Evolutionary conservation across 352 stramenopile species (phyloP).

Genomic region (Phytopythium delawarense): DNA sequence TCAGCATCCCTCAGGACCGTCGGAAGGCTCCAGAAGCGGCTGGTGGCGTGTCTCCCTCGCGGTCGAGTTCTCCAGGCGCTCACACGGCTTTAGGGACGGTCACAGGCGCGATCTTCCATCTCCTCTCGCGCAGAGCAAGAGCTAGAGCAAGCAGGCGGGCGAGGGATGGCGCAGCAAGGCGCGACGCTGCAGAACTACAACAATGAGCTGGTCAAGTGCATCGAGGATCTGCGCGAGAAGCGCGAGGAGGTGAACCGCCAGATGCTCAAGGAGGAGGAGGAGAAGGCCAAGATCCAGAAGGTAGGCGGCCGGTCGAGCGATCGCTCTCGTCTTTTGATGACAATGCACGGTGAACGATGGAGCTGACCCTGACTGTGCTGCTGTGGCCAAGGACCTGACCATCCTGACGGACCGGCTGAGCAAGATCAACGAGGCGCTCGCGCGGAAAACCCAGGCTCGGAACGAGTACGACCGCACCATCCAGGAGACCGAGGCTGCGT

Average conservation of each 20-base stretch:
- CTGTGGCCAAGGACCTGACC: conserved; percentile 59
- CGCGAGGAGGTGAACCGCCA: conserved; percentile 89
- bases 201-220: conserved; percentile 95
- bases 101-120: too few relatives aligned
- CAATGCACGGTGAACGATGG: too few relatives aligned
- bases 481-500: conserved; percentile 91
- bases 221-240: conserved; percentile 92
- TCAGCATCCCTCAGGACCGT: too few relatives aligned
- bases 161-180: conserved; percentile 84
- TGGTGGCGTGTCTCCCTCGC: too few relatives aligned
- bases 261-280: conserved; percentile 93
- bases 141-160: too few relatives aligned
- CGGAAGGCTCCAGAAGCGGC: too few relatives aligned
- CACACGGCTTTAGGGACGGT: too few relatives aligned
- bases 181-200: conserved; percentile 95
- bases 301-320: too few relatives aligned
- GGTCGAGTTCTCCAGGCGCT: too few relatives aligned
- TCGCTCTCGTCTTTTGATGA: too few relatives aligned
- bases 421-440: conserved; percentile 91
- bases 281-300: conserved; percentile 95
- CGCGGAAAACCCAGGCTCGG: conserved; percentile 84
- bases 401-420: conserved; percentile 89
- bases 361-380: too few relatives aligned
- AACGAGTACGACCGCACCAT: conserved; percentile 95
- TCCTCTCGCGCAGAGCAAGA: background rate